Percentiles rank a stretch among this genome's conserved stretches.
Conservation (phyloP, 495 filamentous ascomycete genomes). For the Niebla homalea region DNA sequence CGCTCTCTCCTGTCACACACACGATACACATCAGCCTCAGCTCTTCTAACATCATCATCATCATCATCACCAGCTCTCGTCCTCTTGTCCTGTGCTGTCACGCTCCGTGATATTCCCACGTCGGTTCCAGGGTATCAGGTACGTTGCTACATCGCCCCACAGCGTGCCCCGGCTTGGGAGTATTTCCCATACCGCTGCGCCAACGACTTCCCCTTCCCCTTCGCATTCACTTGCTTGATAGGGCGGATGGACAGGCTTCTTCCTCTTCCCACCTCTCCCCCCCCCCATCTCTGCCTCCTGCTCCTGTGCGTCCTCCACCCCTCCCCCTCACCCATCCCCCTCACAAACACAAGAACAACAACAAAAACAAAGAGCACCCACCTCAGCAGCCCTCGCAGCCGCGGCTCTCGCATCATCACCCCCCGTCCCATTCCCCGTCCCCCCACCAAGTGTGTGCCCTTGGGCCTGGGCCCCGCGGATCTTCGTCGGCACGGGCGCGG, state of each 20-base stretch:
- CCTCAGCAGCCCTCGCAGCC: conserved; percentile 14
- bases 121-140: background rate
- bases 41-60: background rate
- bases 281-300: too few species aligned
- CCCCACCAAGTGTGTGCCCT: conserved; percentile 6
- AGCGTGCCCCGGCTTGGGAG: too few species aligned
- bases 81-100: background rate
- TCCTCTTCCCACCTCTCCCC: too few species aligned
- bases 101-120: background rate
- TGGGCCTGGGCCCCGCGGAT: background rate
- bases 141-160: background rate
- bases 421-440: background rate
- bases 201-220: too few species aligned
- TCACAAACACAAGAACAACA: too few species aligned
- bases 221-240: too few species aligned
- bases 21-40: conserved; percentile 55
- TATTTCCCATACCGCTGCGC: too few species aligned
- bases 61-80: too few species aligned
- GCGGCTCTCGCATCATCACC: conserved; percentile 8
- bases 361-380: background rate
- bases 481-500: conserved; percentile 9
- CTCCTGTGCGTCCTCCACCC: too few species aligned
- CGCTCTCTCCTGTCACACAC: conserved; percentile 13
- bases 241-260: too few species aligned
- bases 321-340: too few species aligned